Percentiles rank a stretch among this genome's conserved stretches.
Conservation (phyloP, 345 rosid species). For the Eucalyptus tenuipes region DNA sequence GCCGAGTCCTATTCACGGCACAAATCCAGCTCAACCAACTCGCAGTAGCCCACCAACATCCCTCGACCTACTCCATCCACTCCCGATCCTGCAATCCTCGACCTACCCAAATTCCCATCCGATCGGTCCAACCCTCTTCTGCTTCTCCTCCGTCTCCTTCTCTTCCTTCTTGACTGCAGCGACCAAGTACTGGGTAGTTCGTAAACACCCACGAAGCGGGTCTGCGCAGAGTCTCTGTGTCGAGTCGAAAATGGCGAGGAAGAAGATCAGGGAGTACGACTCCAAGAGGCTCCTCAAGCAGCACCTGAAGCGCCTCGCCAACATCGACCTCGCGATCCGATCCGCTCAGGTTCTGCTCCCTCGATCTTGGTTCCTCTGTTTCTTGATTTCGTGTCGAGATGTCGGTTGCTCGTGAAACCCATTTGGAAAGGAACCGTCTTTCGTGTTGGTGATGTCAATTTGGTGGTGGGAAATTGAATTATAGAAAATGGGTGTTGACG, state of each 20-base stretch:
- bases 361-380: neutral
- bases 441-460: neutral
- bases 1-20: neutral
- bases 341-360: constrained; percentile 9
- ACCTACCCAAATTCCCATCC: neutral
- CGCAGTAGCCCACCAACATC: neutral
- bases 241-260: constrained; percentile 1
- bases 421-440: neutral
- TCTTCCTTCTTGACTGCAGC: neutral
- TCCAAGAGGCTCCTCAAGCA: constrained; percentile 13
- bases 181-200: neutral
- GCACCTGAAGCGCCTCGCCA: constrained; percentile 8
- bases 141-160: neutral
- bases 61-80: neutral
- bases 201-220: neutral
- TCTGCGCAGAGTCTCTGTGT: neutral
- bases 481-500: neutral
- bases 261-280: constrained; percentile 22
- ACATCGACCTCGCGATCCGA: constrained; percentile 1
- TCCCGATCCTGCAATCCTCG: neutral
- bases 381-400: neutral
- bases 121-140: neutral
- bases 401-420: neutral
- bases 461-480: neutral
- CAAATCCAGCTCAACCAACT: neutral